Percentiles rank a stretch among this genome's conserved stretches.
Conservation (phyloP, 164 flowering plant genomes). For the Vitis amurensis region DNA sequence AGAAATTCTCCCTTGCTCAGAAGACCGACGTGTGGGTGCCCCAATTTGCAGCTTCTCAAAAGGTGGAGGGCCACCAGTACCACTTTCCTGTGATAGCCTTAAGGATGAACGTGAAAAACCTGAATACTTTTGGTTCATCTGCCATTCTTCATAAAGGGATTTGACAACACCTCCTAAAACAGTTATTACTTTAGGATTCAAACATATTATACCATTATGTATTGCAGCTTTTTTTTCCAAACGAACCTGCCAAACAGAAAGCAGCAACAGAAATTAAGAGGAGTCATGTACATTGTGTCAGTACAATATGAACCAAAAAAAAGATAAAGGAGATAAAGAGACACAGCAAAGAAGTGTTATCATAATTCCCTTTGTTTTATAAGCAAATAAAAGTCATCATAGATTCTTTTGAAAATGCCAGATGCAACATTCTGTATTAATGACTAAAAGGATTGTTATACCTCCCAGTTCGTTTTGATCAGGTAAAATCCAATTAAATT, state of each 20-base stretch:
- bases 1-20: conserved; percentile 32
- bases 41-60: conserved; percentile 80
- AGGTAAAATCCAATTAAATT: too few species aligned
- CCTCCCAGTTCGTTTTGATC: too few species aligned
- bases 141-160: conserved; percentile 89
- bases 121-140: conserved; percentile 77
- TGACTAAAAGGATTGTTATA: too few species aligned
- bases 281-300: too few species aligned
- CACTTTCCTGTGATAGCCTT: conserved; percentile 40
- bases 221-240: conserved; percentile 61
- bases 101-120: conserved; percentile 64
- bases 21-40: conserved; percentile 22
- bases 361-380: too few species aligned
- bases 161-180: conserved; percentile 81
- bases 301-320: neutral
- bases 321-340: too few species aligned
- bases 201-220: conserved; percentile 65
- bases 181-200: conserved; percentile 54
- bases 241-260: conserved; percentile 50
- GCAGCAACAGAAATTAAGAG: neutral
- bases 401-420: too few species aligned
- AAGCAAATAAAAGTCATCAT: too few species aligned
- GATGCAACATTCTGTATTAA: too few species aligned
- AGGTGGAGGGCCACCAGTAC: conserved; percentile 69
- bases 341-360: too few species aligned